Evolutionary conservation across 331 rosid species (phyloP).

Genomic region (Quercus phellos): DNA sequence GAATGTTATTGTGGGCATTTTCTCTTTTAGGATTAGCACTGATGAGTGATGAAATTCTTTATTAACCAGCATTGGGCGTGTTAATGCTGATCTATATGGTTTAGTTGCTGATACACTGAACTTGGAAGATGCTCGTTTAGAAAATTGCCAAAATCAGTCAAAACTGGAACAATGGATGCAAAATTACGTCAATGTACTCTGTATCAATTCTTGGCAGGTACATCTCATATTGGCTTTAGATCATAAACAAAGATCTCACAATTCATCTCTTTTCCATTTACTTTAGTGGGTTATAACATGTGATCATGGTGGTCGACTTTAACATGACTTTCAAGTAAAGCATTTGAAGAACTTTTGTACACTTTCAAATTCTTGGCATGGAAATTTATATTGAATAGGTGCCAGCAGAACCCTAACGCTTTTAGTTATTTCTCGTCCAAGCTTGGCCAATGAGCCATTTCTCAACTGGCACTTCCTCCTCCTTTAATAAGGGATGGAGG

Average conservation of each 20-base stretch:
- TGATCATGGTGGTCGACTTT: neutral
- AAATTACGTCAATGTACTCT: slow-evolving; percentile 68
- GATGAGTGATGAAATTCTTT: slow-evolving; percentile 15
- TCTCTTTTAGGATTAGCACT: slow-evolving; percentile 18
- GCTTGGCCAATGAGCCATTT: too few relatives aligned
- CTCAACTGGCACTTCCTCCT: too few relatives aligned
- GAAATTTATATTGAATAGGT: neutral
- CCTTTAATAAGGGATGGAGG: too few relatives aligned
- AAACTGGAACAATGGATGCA: slow-evolving; percentile 62
- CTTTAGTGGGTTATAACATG: neutral
- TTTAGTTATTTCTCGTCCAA: neutral
- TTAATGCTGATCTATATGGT: slow-evolving; percentile 80
- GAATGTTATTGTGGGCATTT: slow-evolving; percentile 11
- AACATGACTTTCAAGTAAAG: neutral
- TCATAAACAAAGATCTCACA: neutral
- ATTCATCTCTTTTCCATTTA: neutral
- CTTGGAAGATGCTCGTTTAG: slow-evolving; percentile 28
- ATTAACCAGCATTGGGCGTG: slow-evolving; percentile 82
- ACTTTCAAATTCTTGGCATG: neutral
- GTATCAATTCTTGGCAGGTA: slow-evolving; percentile 98
- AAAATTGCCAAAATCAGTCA: slow-evolving; percentile 35
- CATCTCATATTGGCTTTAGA: neutral
- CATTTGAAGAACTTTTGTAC: neutral
- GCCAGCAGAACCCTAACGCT: neutral
- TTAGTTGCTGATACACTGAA: slow-evolving; percentile 63